Evolutionary conservation across 768 basidiomycete genomes (phyloP), one percentile per base, ranked within the genome.

Genomic region (Pisolithus orientalis): DNA sequence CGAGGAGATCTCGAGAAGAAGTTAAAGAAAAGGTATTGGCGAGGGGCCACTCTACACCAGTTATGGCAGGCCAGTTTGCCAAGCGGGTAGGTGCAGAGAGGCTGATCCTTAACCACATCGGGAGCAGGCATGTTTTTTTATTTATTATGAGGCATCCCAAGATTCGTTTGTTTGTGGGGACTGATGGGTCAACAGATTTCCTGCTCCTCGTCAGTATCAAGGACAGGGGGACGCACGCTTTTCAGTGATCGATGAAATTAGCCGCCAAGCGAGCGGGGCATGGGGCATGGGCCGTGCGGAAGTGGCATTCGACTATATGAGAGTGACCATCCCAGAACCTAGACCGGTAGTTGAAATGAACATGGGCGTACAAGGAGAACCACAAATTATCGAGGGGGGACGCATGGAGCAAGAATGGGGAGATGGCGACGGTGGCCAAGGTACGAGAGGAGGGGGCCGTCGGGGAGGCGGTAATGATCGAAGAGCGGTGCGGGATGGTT

Each of bases 91-190:
- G 75, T 1, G 87, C 90, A 21, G 66, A 78, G 61, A 70, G 72
- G 43, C 69, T 93, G 6, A 77, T 87, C 21, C 64, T 94, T 45
- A 93, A 94, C 64, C 91, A 93, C 64, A 82, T 93, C 31, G 82
- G 87, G 53, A 71, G 74, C 49, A 76, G 84, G 86, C 64, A 14
- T 45, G 11, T 42, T 47, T 29, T 52, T 44, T 55, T 51, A 28
- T 27, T 28, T 44, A 6, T 16, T 7, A 11, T 24, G 29, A 10
- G 32, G 17, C 29, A 10, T 52, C 8, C 8, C 17, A 10, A 40
- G 50, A 21, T 32, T 37, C n/a, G 34, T 34, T 34, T 34, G 34
- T 34, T 5, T 13, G 11, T 14, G 34, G 34, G 34, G 5, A 34
- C 48, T 37, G 46, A 16, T 44, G 28, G 44, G 28, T 14, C 7